These are phyloP conservation scores for Amaranthus palmeri DNA, from an alignment of 148 eudicot species.

Conservation along the genomic window DNA sequence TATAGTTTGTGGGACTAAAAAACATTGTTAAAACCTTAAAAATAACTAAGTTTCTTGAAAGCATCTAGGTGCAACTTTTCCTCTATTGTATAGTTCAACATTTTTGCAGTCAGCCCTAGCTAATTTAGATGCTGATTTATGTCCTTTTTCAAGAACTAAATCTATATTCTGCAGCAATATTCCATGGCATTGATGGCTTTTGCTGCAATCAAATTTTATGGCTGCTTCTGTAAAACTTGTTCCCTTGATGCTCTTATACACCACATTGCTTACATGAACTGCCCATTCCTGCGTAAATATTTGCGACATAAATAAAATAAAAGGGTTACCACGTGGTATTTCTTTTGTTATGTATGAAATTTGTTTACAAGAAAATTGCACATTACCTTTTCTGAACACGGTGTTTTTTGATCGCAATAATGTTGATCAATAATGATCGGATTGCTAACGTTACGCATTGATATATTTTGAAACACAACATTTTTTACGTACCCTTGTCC, in stretches of 20 bases:
- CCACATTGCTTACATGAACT: slow-evolving; percentile 49
- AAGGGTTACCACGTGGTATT: too few species aligned
- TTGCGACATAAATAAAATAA: not conserved
- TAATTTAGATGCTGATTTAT: not conserved
- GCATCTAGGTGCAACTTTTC: slow-evolving; percentile 49
- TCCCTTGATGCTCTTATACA: slow-evolving; percentile 58
- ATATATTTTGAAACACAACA: slow-evolving; percentile 58
- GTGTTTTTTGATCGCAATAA: slow-evolving; percentile 59
- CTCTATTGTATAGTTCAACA: slow-evolving; percentile 25
- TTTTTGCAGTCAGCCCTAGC: slow-evolving; percentile 47
- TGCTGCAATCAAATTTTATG: slow-evolving; percentile 63
- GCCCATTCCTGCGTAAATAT: slow-evolving; percentile 44
- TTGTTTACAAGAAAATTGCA: not conserved
- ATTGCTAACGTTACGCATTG: slow-evolving; percentile 60
- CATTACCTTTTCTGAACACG: slow-evolving; percentile 53
- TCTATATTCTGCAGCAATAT: slow-evolving; percentile 30
- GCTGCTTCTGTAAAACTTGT: slow-evolving; percentile 61
- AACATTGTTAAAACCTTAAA: too few species aligned
- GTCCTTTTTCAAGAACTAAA: slow-evolving; percentile 19
- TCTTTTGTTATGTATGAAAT: too few species aligned
- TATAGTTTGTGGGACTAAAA: too few species aligned
- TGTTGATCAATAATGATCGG: slow-evolving; percentile 83
- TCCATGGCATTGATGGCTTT: slow-evolving; percentile 38
- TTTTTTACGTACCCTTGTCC: slow-evolving; percentile 74
- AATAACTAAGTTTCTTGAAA: not conserved